These are phyloP conservation scores for Pythium angustatum DNA, from an alignment of 352 stramenopile species.

Conservation along the genomic window DNA sequence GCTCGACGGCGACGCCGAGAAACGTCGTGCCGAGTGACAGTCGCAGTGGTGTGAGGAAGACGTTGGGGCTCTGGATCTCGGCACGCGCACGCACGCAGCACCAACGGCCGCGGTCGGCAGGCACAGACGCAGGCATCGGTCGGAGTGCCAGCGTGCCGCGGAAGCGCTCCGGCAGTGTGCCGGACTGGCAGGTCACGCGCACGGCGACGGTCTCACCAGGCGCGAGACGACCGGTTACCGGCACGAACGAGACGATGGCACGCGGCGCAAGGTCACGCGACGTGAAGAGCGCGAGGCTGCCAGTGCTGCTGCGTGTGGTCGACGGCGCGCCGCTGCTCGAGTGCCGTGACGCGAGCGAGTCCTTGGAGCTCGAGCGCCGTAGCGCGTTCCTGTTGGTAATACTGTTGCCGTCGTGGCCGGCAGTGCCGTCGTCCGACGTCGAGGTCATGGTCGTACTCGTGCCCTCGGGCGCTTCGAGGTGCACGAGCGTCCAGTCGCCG, in stretches of 20 bases:
- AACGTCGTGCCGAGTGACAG: conserved; percentile 66
- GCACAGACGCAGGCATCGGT: not conserved
- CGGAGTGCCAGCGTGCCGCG: conserved; percentile 38
- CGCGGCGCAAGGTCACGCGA: conserved; percentile 44
- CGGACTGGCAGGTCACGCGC: conserved; percentile 49
- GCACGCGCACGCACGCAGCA: conserved; percentile 56
- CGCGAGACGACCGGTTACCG: conserved; percentile 42
- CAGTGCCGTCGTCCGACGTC: not conserved
- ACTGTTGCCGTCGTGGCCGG: not conserved
- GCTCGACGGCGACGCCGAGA: conserved; percentile 50
- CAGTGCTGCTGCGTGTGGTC: conserved; percentile 33
- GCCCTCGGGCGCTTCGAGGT: conserved; percentile 35
- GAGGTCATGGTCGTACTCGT: too few relatives aligned
- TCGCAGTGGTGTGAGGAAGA: conserved; percentile 58
- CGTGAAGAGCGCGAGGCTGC: conserved; percentile 36
- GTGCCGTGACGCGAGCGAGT: conserved; percentile 45
- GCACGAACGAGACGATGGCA: conserved; percentile 49
- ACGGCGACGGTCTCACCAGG: conserved; percentile 44
- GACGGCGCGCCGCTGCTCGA: conserved; percentile 41
- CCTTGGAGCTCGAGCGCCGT: conserved; percentile 41
- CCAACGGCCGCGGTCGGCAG: not conserved
- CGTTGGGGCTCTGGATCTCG: conserved; percentile 77
- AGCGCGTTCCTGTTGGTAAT: not conserved
- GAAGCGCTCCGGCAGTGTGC: conserved; percentile 64
- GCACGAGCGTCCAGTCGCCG: conserved; percentile 47